These are phyloP conservation scores for Dittrichia graveolens DNA, from an alignment of 129 eudicot genomes.

Conservation along the genomic window DNA sequence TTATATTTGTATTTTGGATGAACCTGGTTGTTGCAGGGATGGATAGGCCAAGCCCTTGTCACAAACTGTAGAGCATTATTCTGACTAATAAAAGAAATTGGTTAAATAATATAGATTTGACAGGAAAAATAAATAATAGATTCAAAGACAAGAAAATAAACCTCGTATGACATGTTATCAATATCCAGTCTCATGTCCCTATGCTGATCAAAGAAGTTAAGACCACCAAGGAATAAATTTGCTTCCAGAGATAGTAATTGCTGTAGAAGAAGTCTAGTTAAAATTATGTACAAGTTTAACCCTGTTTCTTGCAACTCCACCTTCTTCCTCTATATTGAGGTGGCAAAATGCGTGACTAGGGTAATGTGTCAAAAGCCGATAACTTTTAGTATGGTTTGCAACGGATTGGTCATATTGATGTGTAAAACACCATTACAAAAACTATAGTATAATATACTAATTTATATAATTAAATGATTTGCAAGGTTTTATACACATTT, in stretches of 20 bases:
- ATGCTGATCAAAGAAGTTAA: constrained; percentile 75
- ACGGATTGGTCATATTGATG: neutral
- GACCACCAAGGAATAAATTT: constrained; percentile 67
- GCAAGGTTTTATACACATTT: neutral
- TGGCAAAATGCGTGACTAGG: neutral
- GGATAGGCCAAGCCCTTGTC: neutral
- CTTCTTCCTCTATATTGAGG: neutral
- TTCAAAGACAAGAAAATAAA: constrained; percentile 29
- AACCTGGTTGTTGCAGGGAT: constrained; percentile 4
- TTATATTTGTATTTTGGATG: constrained; percentile 1
- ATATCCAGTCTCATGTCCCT: constrained; percentile 96
- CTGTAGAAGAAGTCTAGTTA: constrained; percentile 41
- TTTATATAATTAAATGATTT: neutral
- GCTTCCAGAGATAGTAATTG: constrained; percentile 74
- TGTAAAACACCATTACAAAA: neutral
- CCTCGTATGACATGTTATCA: constrained; percentile 99
- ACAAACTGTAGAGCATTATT: constrained; percentile 9
- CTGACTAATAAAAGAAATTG: constrained; percentile 7
- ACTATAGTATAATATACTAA: neutral
- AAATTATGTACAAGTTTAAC: constrained; percentile 15
- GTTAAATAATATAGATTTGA: neutral
- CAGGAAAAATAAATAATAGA: neutral
- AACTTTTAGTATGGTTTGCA: too few species aligned
- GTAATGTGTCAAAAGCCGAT: neutral
- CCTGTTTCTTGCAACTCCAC: neutral